Base-by-base conservation (phyloP, 371 early-diverging fungal genomes). In the Mucor racemosus region DNA sequence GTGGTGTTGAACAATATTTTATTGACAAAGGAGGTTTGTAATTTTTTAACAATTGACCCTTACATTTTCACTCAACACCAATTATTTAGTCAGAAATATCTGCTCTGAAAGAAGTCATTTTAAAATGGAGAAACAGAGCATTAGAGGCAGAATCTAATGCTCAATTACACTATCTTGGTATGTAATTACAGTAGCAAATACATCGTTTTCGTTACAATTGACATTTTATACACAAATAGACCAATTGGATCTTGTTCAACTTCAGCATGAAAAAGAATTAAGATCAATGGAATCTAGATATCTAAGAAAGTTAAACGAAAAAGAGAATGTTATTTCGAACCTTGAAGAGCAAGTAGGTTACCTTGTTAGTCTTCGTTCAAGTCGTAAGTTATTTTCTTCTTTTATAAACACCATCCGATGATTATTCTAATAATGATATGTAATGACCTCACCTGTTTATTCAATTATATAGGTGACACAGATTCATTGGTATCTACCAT, bases 11-110 rank as follows among this genome's bases (percentile, higher is more conserved):
- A 57, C 33, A 67, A 60, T 58, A 56, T 48, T 14, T 50, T 72
- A 42, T 65, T 72, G 58, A 68, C 62, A 64, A 72, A 72, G 64
- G 72, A 72, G 72, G 72, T 72, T 55, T 62, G 58, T 9, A 19
- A 17, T 50, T 11, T 21, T 58, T 11, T 39, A 40, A 21, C 21
- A 19, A 42, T 57, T 38, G 38, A 44, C 33, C 31, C 57, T 58
- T 58, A 36, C 34, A 34, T 65, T 34, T 36, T 58, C 34, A 42
- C 17, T 14, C 41, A 58, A 26, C 13, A 58, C 15, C 46, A 36
- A 36, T 9, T 14, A 38, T n/a, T 9, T 64, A 72, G 72, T 72
- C 72, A 48, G 72, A 72, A 56, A 64, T 72, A 56, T 38, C 65
- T 15, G 68, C 65, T 50, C 57, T 72, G 33, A 72, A 72, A n/a